Percentiles rank a stretch among this genome's conserved stretches.
Evolutionary conservation across 768 basidiomycete genomes (phyloP).

Genomic region (Coprinellus micaceus): DNA sequence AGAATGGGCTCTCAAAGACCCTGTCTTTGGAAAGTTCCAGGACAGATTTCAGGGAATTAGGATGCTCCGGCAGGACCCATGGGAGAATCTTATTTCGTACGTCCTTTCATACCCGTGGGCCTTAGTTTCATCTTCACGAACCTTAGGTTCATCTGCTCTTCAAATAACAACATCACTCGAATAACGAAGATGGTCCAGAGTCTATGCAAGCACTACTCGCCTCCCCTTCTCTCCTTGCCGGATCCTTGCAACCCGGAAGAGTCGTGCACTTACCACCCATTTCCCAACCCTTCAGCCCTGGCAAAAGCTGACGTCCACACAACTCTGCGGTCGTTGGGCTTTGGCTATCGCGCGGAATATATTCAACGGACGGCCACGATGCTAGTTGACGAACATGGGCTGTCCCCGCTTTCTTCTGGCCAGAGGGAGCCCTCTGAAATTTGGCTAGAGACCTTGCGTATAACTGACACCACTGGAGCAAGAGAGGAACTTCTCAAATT

Average conservation of each 20-base stretch:
- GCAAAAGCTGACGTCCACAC: constrained; percentile 53
- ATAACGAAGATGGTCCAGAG: constrained; percentile 92
- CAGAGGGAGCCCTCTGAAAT: constrained; percentile 48
- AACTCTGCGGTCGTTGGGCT: constrained; percentile 77
- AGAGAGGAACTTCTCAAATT: constrained; percentile 75
- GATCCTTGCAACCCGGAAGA: constrained; percentile 29
- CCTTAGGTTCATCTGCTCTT: constrained; percentile 91
- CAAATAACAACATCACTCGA: constrained; percentile 93
- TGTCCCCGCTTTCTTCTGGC: constrained; percentile 15
- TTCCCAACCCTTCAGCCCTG: constrained; percentile 75
- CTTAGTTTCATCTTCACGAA: not conserved
- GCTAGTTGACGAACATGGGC: constrained; percentile 56
- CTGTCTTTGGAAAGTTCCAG: constrained; percentile 64
- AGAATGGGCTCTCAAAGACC: constrained; percentile 71
- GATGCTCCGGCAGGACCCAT: constrained; percentile 89
- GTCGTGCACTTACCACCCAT: constrained; percentile 62
- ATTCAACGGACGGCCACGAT: constrained; percentile 81
- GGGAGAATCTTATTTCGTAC: constrained; percentile 93
- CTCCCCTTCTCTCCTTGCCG: constrained; percentile 52
- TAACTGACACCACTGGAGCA: constrained; percentile 50
- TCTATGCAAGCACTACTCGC: constrained; percentile 75
- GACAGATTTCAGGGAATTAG: constrained; percentile 76
- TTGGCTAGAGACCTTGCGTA: constrained; percentile 58
- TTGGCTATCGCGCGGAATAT: constrained; percentile 93
- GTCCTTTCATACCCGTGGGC: constrained; percentile 26